Conservation (phyloP, 2,329 filamentous ascomycete genomes). For the Fusarium sp. region DNA sequence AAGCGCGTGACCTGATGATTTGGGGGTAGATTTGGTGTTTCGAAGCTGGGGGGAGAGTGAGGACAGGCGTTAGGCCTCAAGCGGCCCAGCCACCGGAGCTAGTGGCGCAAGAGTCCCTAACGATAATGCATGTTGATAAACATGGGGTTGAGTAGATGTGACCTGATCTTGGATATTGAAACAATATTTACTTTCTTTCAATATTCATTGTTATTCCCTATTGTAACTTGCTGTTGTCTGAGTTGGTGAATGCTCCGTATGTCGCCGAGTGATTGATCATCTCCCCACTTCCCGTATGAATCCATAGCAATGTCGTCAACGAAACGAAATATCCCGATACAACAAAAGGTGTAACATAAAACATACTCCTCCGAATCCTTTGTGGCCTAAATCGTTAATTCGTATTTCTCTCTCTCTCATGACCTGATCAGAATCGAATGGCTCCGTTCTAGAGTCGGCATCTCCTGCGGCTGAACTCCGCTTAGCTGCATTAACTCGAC, state of each 20-base stretch:
- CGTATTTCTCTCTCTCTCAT: background rate
- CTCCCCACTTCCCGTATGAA: background rate
- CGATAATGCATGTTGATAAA: background rate
- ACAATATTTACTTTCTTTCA: background rate
- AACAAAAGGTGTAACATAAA: background rate
- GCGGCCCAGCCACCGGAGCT: constrained; percentile 11
- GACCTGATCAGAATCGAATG: background rate
- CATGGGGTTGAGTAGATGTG: background rate
- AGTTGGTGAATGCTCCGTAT: background rate
- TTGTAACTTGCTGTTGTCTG: background rate
- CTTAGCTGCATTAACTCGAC: constrained; percentile 12
- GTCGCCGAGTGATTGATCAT: background rate
- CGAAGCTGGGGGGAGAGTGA: background rate
- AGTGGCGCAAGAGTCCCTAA: constrained; percentile 2
- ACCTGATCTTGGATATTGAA: background rate
- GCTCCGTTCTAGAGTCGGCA: background rate
- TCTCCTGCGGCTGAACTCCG: constrained; percentile 18
- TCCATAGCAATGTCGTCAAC: background rate
- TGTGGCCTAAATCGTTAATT: background rate
- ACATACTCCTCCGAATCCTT: background rate
- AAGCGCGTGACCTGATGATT: background rate
- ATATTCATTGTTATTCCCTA: too few relatives aligned
- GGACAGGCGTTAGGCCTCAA: constrained; percentile 10
- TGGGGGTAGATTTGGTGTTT: constrained; percentile 9
- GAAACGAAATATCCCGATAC: background rate